Percentiles rank a stretch among this genome's conserved stretches.
phyloP scores from a whole-genome alignment of 257 asterid species.

The Eustoma russellianum region DNA sequence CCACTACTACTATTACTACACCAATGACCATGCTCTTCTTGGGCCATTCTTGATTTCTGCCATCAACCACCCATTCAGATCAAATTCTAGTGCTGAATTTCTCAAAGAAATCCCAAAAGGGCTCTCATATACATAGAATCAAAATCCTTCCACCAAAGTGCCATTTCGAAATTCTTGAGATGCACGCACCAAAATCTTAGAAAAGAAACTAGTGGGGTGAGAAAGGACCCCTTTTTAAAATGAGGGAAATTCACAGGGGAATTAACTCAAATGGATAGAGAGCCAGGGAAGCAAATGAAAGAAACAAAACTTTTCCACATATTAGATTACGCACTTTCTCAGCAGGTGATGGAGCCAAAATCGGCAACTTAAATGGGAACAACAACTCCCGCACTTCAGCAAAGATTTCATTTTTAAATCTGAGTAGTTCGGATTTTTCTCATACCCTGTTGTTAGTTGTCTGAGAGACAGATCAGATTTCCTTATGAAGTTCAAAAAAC shows the following conservation, averaged over 20 bases:
- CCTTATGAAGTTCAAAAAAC: slow-evolving; percentile 7
- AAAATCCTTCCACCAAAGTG: slow-evolving; percentile 17
- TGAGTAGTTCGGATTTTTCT: slow-evolving; percentile 44
- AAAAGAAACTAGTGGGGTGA: slow-evolving; percentile 17
- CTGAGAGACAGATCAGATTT: slow-evolving; percentile 49
- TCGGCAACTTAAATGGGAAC: slow-evolving; percentile 28
- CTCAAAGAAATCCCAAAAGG: slow-evolving; percentile 23
- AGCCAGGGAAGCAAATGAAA: slow-evolving; percentile 1
- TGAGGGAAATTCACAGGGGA: slow-evolving; percentile 8
- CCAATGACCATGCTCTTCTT: slow-evolving; percentile 37
- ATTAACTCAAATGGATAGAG: slow-evolving; percentile 5
- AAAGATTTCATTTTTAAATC: slow-evolving; percentile 33
- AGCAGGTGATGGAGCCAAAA: slow-evolving; percentile 25
- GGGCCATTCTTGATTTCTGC: slow-evolving; percentile 45
- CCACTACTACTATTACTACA: slow-evolving; percentile 29
- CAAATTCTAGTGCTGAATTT: slow-evolving; percentile 12
- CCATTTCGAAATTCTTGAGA: slow-evolving; percentile 12
- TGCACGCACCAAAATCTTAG: slow-evolving; percentile 27
- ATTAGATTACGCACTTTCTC: slow-evolving; percentile 24
- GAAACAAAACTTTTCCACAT: slow-evolving; percentile 16
- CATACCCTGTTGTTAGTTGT: slow-evolving; percentile 35
- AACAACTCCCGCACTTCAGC: slow-evolving; percentile 27
- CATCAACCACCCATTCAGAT: slow-evolving; percentile 24
- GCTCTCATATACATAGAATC: slow-evolving; percentile 13
- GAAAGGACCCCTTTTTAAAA: slow-evolving; percentile 11